Evolutionary conservation across 352 stramenopile genomes (phyloP), one percentile per base, ranked within the genome.

Genomic region (Phytophthora gonapodyides): DNA sequence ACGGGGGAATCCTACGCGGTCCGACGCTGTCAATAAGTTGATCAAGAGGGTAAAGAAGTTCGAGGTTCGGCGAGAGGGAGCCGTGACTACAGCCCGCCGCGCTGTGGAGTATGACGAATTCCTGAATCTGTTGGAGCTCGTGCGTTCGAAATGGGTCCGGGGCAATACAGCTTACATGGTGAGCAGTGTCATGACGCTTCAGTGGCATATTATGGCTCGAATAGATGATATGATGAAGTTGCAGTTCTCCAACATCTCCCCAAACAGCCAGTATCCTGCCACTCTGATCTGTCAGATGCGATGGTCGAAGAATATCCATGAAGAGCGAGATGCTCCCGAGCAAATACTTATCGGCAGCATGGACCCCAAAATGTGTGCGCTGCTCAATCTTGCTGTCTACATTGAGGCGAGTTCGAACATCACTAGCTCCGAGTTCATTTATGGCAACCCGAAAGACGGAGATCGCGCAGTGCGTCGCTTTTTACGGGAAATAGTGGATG

Each of bases 161-260:
- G 38, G 4, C 27, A 11, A 45, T 8, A 57, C n/a, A 5, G 19
- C n/a, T 12, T 37, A 43, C 45, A 50, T 64, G 38, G 46, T 57
- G 21, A 30, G 41, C 19, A 56, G 47, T 6, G 55, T 61, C 1
- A 6, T 71, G 4, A 27, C 56, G 0, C 19, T 71, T 12, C 56
- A 71, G 27, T 71, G 56, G 56, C 45, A 71, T 35, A 45, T 67
- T 3, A 46, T 46, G 1, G 45, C 56, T 21, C 44, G 56, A 2
- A 67, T 71, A 16, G 64, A 72, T 30, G 57, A 72, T 46, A 72
- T 71, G 57, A 63, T 67, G 63, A 67, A 67, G 31, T n/a, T 67
- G 4, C 36, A 67, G 31, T 48, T 53, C 15, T 27, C 0, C 16
- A 57, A 52, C 11, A 38, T 61, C 17, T 44, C n/a, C 12, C 35